Conservation (phyloP, 805 yeast species). For the Pichia gijzeniarum region DNA sequence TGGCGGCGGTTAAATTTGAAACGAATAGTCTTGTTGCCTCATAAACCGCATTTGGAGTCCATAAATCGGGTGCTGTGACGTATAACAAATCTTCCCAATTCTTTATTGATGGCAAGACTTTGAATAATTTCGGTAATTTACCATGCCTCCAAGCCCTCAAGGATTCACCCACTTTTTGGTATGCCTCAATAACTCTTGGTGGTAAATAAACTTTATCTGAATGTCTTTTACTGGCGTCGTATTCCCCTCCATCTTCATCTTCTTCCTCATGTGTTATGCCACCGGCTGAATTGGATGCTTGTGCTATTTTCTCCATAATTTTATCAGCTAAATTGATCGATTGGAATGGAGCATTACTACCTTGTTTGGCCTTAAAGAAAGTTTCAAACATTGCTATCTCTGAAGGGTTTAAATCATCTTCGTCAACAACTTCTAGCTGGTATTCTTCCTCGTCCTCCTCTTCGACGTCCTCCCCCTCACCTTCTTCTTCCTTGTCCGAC, state of each 20-base stretch:
- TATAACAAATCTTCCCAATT: conserved; percentile 95
- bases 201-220: conserved; percentile 81
- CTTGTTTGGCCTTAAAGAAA: conserved; percentile 42
- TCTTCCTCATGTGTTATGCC: conserved; percentile 22
- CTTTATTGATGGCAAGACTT: conserved; percentile 83
- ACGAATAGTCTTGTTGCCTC: conserved; percentile 95
- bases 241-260: conserved; percentile 19
- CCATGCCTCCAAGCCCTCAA: conserved; percentile 90
- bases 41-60: conserved; percentile 94
- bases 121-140: conserved; percentile 91
- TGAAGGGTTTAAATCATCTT: conserved; percentile 61
- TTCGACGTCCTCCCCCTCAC: conserved; percentile 17
- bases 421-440: conserved; percentile 42
- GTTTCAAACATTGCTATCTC: conserved; percentile 82
- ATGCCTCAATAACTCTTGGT: conserved; percentile 93
- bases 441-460: conserved; percentile 33
- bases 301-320: conserved; percentile 83
- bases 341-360: conserved; percentile 28
- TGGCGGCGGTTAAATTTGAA: conserved; percentile 78
- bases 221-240: conserved; percentile 32
- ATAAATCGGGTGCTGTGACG: conserved; percentile 84
- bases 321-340: conserved; percentile 81
- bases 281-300: conserved; percentile 35
- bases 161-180: conserved; percentile 83
- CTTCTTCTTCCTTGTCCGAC: conserved; percentile 29